Evolutionary conservation across 495 filamentous ascomycete genomes (phyloP).

Genomic region (Podospora fimiseda): DNA sequence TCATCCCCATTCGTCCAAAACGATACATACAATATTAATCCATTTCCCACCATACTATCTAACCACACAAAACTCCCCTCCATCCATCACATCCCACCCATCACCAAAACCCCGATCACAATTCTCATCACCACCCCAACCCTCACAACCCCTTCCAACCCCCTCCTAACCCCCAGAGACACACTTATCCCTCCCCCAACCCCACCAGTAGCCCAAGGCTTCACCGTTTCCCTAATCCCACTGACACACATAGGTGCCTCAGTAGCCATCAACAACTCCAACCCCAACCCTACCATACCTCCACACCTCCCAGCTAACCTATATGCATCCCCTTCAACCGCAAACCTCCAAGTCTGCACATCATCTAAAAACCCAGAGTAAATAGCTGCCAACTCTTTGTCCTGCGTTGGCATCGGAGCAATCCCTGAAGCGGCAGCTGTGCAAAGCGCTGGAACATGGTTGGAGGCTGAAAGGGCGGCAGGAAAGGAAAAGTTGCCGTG

Average conservation of each 20-base stretch:
- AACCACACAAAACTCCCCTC: neutral
- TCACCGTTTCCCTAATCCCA: conserved; percentile 6
- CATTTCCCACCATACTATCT: no score
- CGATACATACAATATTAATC: no score
- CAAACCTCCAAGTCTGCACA: conserved; percentile 9
- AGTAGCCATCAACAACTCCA: conserved; percentile 11
- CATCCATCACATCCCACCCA: conserved; percentile 1
- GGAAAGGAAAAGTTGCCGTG: neutral
- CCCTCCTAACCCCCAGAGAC: neutral
- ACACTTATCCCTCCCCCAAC: neutral
- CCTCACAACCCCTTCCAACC: neutral
- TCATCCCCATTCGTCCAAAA: no score
- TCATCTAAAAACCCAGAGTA: conserved; percentile 6
- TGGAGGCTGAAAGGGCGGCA: neutral
- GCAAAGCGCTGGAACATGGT: conserved; percentile 2
- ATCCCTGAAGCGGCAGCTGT: neutral
- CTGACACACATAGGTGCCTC: conserved; percentile 11
- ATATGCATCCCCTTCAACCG: conserved; percentile 8
- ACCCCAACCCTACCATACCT: conserved; percentile 1
- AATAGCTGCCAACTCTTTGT: neutral
- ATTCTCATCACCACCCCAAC: neutral
- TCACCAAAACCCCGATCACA: neutral
- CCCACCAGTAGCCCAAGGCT: conserved; percentile 4
- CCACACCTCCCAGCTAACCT: neutral
- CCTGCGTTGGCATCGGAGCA: neutral